Percentiles rank a stretch among this genome's conserved stretches.
Conservation (phyloP, 192 early-diverging fungal species). For the Gorgonomyces haynaldii region DNA sequence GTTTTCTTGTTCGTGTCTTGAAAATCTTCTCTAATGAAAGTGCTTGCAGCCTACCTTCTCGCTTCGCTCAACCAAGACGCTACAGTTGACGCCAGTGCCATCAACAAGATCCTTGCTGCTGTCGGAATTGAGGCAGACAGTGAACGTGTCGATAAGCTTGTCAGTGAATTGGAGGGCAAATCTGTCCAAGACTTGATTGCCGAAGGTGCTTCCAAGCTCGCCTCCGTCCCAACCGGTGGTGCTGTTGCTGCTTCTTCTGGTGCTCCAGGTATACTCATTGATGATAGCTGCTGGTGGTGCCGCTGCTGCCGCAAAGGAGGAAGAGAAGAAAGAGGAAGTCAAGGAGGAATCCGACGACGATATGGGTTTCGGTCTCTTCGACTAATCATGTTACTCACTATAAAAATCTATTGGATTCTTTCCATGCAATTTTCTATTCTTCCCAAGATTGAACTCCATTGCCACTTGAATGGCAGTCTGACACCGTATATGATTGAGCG, state of each 20-base stretch:
- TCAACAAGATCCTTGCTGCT: conserved; percentile 72
- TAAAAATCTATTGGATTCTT: no score
- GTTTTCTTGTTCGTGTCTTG: no score
- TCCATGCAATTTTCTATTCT: no score
- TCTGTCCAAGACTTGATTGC: conserved; percentile 79
- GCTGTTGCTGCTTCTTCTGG: conserved; percentile 49
- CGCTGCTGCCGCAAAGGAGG: conserved; percentile 55
- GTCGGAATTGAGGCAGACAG: conserved; percentile 88
- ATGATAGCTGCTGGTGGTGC: conserved; percentile 43
- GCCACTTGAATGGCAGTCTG: conserved; percentile 48
- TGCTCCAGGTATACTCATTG: conserved; percentile 16
- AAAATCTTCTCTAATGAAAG: no score
- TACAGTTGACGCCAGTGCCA: conserved; percentile 63
- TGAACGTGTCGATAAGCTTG: conserved; percentile 64
- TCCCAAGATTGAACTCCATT: conserved; percentile 40
- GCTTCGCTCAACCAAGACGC: conserved; percentile 78
- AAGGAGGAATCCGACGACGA: conserved; percentile 84
- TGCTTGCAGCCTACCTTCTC: conserved; percentile 96
- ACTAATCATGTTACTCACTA: conserved; percentile 49
- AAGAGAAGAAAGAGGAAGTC: conserved; percentile 79
- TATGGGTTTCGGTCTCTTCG: conserved; percentile 97
- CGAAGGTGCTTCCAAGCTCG: conserved; percentile 83
- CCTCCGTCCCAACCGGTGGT: conserved; percentile 86
- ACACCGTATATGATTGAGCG: conserved; percentile 23
- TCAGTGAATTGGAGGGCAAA: conserved; percentile 81